These are phyloP conservation scores for sweet orange (Citrus sinensis) DNA, from an alignment of 345 rosid species.

Conservation along the genomic window DVS_A1.0 CM039163.1:1745501-1746000, in stretches of 20 bases:
- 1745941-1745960: too few species aligned
- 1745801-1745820: constrained; percentile 3
- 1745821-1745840: constrained; percentile 1
- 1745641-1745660: neutral
- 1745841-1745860: constrained; percentile 4
- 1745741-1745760: neutral
- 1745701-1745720: neutral
- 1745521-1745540: neutral
- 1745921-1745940: too few species aligned
- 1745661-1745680: neutral
- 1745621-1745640: neutral
- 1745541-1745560: neutral
- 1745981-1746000: neutral
- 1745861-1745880: neutral
- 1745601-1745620: neutral
- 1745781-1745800: neutral
- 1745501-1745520: neutral
- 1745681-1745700: neutral
- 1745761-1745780: neutral
- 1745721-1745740: neutral
- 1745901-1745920: too few species aligned
- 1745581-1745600: neutral
- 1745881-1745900: neutral
- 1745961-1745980: neutral
- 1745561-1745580: neutral